These are phyloP conservation scores for Psilocybe cyanescens DNA, from an alignment of 768 basidiomycete species.

Conservation along the genomic window DNA sequence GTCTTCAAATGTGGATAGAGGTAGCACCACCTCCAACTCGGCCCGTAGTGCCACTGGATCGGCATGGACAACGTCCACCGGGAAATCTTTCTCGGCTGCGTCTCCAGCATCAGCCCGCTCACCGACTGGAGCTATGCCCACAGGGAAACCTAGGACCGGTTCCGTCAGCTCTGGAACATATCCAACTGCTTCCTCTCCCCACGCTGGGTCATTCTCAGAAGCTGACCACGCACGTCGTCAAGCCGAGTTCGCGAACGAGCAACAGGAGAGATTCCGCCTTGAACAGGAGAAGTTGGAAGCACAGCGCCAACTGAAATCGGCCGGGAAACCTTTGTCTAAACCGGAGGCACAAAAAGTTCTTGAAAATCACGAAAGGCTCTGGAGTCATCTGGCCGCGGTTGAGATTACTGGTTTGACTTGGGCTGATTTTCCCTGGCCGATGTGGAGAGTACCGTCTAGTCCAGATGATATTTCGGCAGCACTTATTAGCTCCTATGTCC, in stretches of 20 bases:
- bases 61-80: slow-evolving; percentile 30
- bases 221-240: slow-evolving; percentile 68
- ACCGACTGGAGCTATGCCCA: slow-evolving; percentile 23
- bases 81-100: slow-evolving; percentile 24
- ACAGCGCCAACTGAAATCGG: slow-evolving; percentile 52
- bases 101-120: slow-evolving; percentile 29
- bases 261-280: slow-evolving; percentile 69
- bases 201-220: slow-evolving; percentile 34
- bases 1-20: slow-evolving; percentile 20
- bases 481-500: slow-evolving; percentile 64
- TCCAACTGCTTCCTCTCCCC: slow-evolving; percentile 27
- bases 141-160: slow-evolving; percentile 33
- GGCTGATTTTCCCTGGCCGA: slow-evolving; percentile 78
- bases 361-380: slow-evolving; percentile 64
- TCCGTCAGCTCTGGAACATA: slow-evolving; percentile 36
- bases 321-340: slow-evolving; percentile 55
- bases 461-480: slow-evolving; percentile 65
- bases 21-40: slow-evolving; percentile 23
- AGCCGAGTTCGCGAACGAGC: slow-evolving; percentile 62
- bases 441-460: slow-evolving; percentile 55
- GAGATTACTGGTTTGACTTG: slow-evolving; percentile 50
- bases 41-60: slow-evolving; percentile 35
- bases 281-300: slow-evolving; percentile 70
- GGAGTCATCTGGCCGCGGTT: slow-evolving; percentile 36
- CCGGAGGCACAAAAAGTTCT: slow-evolving; percentile 61